Conservation (phyloP, 192 early-diverging fungal genomes). For the Anaeromyces robustus region DNA sequence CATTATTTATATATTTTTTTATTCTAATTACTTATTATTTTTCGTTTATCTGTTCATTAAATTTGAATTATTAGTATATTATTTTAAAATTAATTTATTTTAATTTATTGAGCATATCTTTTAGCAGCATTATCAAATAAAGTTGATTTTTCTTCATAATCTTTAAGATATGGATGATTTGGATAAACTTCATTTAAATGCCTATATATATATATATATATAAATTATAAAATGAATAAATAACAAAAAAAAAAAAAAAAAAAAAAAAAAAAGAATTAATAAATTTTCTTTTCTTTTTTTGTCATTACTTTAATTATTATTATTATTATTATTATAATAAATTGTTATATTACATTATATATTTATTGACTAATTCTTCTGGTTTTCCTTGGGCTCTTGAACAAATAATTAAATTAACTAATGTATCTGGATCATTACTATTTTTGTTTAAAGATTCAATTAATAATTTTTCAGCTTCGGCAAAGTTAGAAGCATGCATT, state of each 20-base stretch:
- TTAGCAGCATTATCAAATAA: not conserved
- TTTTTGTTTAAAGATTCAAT: conserved; percentile 60
- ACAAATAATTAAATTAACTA: conserved; percentile 75
- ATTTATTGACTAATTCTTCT: conserved; percentile 39
- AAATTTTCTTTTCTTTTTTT: too few relatives aligned
- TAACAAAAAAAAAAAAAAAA: too few relatives aligned
- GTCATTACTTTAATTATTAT: too few relatives aligned
- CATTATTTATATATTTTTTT: too few relatives aligned
- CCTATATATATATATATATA: too few relatives aligned
- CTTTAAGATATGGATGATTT: not conserved
- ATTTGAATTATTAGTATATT: too few relatives aligned
- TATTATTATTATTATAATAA: too few relatives aligned
- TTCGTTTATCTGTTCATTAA: too few relatives aligned
- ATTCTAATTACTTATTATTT: too few relatives aligned
- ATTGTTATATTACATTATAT: conserved; percentile 54
- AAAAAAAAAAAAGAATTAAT: too few relatives aligned
- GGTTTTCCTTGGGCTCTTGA: conserved; percentile 52
- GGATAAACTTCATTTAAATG: not conserved
- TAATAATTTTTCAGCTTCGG: conserved; percentile 67
- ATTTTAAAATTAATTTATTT: too few relatives aligned
- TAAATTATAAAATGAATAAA: too few relatives aligned
- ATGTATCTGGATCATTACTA: conserved; percentile 56
- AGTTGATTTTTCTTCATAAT: not conserved
- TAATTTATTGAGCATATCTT: not conserved
- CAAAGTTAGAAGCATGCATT: conserved; percentile 60